Percentiles rank a stretch among this genome's conserved stretches.
Evolutionary conservation across 2,329 filamentous ascomycete genomes (phyloP).

Genomic region (Fusarium tanahbumbuense): DNA sequence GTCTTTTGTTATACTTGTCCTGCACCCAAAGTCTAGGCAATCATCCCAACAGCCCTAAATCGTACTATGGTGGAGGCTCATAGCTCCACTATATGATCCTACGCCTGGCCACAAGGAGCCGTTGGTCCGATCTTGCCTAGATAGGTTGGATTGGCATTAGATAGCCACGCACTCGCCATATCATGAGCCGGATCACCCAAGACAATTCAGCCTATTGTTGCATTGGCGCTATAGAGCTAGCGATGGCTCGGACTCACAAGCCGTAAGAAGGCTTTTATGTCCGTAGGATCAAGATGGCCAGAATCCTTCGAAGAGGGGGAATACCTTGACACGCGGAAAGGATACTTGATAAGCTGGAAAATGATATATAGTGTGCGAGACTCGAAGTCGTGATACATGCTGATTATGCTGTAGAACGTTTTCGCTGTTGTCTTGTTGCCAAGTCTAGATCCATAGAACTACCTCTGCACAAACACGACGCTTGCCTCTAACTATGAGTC

Average conservation of each 20-base stretch:
- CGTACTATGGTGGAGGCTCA: neutral
- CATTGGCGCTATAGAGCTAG: rapidly evolving
- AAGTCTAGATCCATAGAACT: neutral
- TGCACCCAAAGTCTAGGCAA: neutral
- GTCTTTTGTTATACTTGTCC: neutral
- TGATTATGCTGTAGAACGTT: neutral
- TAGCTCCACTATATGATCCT: neutral
- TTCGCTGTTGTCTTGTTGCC: neutral
- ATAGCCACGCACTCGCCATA: neutral
- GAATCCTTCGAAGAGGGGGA: conserved; percentile 8
- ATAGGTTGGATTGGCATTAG: neutral
- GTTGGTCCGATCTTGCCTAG: neutral
- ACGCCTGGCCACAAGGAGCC: neutral
- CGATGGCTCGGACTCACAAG: neutral
- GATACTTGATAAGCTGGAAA: neutral
- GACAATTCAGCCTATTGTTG: conserved; percentile 3
- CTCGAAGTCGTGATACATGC: rapidly evolving
- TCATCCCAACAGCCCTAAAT: neutral
- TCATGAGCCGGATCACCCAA: neutral
- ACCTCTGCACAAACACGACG: neutral
- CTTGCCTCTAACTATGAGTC: neutral
- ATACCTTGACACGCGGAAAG: neutral
- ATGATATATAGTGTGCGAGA: neutral
- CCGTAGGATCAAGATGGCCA: neutral
- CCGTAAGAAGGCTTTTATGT: neutral